Evolutionary conservation across 2,329 filamentous ascomycete species (phyloP).

Genomic region (Coccinonectria pachysandricola): DNA sequence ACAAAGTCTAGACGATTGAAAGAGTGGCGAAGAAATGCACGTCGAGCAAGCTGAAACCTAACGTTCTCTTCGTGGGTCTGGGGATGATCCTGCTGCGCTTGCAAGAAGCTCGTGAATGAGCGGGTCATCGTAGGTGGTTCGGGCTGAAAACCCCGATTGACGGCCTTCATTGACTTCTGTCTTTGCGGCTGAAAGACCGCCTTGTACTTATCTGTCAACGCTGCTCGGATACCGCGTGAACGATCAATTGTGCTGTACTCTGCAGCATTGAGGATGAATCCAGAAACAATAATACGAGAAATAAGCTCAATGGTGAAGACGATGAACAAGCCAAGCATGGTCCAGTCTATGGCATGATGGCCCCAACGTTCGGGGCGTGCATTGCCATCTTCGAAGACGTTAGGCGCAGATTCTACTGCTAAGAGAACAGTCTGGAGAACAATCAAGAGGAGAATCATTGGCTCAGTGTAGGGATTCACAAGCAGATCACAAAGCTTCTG

Average conservation of each 20-base stretch:
- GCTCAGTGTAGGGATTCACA: slow-evolving; percentile 79
- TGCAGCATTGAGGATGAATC: slow-evolving; percentile 77
- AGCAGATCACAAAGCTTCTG: slow-evolving; percentile 70
- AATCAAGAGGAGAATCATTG: slow-evolving; percentile 77
- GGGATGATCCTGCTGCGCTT: slow-evolving; percentile 44
- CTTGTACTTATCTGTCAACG: slow-evolving; percentile 65
- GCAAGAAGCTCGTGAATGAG: slow-evolving; percentile 71
- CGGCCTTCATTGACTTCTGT: slow-evolving; percentile 54
- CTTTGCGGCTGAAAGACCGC: slow-evolving; percentile 74
- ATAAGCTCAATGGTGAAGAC: slow-evolving; percentile 83
- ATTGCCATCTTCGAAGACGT: slow-evolving; percentile 55
- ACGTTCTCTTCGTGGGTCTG: slow-evolving; percentile 67
- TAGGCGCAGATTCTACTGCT: slow-evolving; percentile 67
- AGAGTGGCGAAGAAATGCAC: slow-evolving; percentile 86
- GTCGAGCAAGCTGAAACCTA: slow-evolving; percentile 73
- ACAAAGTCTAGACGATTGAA: slow-evolving; percentile 95
- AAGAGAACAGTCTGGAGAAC: slow-evolving; percentile 81
- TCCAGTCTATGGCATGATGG: slow-evolving; percentile 60
- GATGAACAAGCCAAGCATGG: slow-evolving; percentile 71
- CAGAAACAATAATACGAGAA: slow-evolving; percentile 82
- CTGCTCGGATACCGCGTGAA: slow-evolving; percentile 61
- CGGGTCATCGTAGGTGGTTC: slow-evolving; percentile 59
- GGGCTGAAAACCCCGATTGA: slow-evolving; percentile 33
- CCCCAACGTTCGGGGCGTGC: slow-evolving; percentile 57
- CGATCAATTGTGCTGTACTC: slow-evolving; percentile 90